Base-by-base conservation (phyloP, 495 filamentous ascomycete species). In the Articulospora tetracladia region DNA sequence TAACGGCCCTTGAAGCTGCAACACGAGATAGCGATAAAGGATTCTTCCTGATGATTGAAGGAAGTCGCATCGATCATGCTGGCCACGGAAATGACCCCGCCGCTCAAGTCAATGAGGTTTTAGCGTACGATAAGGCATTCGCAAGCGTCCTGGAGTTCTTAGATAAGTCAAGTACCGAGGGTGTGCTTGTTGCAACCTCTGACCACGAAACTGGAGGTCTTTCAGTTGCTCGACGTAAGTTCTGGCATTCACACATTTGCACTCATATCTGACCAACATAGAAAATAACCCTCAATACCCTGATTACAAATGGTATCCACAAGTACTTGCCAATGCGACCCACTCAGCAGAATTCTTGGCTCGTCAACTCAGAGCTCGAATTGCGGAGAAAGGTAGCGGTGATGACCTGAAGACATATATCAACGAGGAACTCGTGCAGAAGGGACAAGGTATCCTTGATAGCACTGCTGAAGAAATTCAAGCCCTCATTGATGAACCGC, bases 41-140 rank as follows among this genome's bases (percentile, higher is more conserved):
- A 1, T 98, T 98, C 79, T 98, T 98, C 76, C 72, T 98, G 59
- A 95, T 98, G 93, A 93, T 98, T 59, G 94, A 98, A 71, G 94
- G 94, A 4, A 93, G 89, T 64, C 81, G 95, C 30, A 98, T 98
- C 64, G 94, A 98, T 63, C 95, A 98, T 71, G 93, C 94, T 1
- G 95, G 92, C 13, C 94, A 98, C 67, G 85, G 83, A 55, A 98
- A 98, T 66, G 94, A 98, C 69, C 94, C 94, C 1, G 93, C 89
- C 12, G 92, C 95, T 0, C 95, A 98, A 69, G 94, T 98, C 10
- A 85, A 93, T 58, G 94, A 98, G 68, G 92, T 98, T 0, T 76
- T 97, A 6, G 93, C 89, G 36, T 98, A 97, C 62, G 94, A 98
- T 76, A 86, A 82, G 68, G 82, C 93, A 0, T 93, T 98, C 72